A percentile compares a stretch with the other conserved stretches of the same genome.
Evolutionary conservation across 2,329 filamentous ascomycete species (phyloP).

Genomic region (Diaporthe vexans): DNA sequence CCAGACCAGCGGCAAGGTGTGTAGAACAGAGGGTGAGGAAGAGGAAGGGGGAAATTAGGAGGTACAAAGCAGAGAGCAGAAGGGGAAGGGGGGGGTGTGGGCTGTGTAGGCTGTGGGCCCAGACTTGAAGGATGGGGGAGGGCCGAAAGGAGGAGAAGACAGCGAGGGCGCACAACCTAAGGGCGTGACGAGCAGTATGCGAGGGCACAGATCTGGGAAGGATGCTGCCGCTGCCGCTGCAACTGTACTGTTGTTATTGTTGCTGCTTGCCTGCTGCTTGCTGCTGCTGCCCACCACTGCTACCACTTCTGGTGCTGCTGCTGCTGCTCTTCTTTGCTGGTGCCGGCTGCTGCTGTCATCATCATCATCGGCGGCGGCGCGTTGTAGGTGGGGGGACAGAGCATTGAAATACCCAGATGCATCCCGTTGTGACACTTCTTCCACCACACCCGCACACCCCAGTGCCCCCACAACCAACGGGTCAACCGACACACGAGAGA

Average conservation of each 20-base stretch:
- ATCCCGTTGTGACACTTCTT: constrained; percentile 29
- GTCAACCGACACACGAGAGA: constrained; percentile 2
- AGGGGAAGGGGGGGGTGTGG: neutral
- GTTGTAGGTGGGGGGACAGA: neutral
- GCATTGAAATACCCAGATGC: constrained; percentile 31
- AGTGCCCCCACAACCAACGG: constrained; percentile 16
- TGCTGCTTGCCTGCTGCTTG: neutral
- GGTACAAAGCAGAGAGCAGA: constrained; percentile 1
- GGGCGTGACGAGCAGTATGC: constrained; percentile 15
- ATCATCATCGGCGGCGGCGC: constrained; percentile 20
- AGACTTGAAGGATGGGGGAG: constrained; percentile 21
- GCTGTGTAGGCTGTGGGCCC: neutral
- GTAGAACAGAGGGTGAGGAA: neutral
- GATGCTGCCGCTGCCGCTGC: constrained; percentile 6
- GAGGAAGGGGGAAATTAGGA: neutral
- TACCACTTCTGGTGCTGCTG: neutral
- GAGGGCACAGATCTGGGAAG: constrained; percentile 20
- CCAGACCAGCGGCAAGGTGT: neutral
- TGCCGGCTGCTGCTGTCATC: constrained; percentile 3
- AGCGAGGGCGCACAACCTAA: constrained; percentile 32
- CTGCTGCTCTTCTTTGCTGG: neutral
- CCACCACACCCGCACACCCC: neutral
- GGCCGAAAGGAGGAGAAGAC: constrained; percentile 17
- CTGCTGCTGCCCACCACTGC: neutral
- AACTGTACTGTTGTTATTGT: neutral